phyloP scores from a whole-genome alignment of 345 rosid species.

The Noccaea caerulescens region DNA sequence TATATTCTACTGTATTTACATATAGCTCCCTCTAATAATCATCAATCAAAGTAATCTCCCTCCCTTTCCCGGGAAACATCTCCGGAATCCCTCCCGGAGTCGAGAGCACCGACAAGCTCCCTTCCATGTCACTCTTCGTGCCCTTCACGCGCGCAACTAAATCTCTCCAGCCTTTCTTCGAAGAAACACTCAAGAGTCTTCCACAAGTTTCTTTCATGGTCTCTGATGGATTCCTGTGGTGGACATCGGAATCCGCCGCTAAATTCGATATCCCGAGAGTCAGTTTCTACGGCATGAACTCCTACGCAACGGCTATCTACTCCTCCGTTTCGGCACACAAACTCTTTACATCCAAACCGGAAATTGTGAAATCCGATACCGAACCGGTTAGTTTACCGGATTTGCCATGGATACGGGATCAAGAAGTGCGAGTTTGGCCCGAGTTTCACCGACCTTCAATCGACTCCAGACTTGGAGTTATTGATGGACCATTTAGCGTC shows the following conservation, averaged over 20 bases:
- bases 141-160: slow-evolving; percentile 57
- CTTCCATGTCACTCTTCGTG: slow-evolving; percentile 55
- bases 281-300: slow-evolving; percentile 54
- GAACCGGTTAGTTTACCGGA: slow-evolving; percentile 52
- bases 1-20: too few relatives aligned
- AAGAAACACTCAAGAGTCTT: slow-evolving; percentile 44
- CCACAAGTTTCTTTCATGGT: slow-evolving; percentile 56
- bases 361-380: slow-evolving; percentile 40
- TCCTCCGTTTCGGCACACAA: neutral
- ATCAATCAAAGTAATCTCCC: slow-evolving; percentile 45
- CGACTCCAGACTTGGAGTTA: slow-evolving; percentile 34
- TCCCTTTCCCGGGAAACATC: slow-evolving; percentile 55
- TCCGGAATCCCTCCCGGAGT: slow-evolving; percentile 52
- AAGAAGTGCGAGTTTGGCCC: slow-evolving; percentile 47
- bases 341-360: slow-evolving; percentile 26
- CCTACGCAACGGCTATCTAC: slow-evolving; percentile 30
- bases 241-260: slow-evolving; percentile 63
- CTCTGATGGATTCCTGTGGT: slow-evolving; percentile 75
- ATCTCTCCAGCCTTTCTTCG: slow-evolving; percentile 58
- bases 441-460: slow-evolving; percentile 2
- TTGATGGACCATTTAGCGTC: neutral
- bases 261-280: slow-evolving; percentile 62
- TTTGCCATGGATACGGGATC: slow-evolving; percentile 66
- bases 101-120: slow-evolving; percentile 71
- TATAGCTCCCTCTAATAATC: neutral